These are phyloP conservation scores for Rhizopogon vinicolor DNA, from an alignment of 768 basidiomycete genomes.

Conservation along the genomic window DNA sequence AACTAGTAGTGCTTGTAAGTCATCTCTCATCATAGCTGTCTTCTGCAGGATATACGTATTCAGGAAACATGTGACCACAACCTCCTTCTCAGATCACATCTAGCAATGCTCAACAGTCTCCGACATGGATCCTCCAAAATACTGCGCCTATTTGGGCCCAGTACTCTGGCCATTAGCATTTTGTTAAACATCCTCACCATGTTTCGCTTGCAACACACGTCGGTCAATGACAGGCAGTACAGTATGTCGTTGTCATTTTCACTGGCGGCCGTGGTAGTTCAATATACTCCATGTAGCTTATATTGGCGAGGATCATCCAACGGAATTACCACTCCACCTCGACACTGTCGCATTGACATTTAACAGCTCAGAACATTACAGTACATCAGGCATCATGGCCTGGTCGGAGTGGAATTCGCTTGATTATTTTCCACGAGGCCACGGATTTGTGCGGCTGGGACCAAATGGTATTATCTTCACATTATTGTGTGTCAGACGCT, in stretches of 20 bases:
- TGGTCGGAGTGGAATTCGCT: slow-evolving; percentile 19
- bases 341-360: slow-evolving; percentile 10
- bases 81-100: not conserved
- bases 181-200: not conserved
- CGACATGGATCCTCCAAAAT: too few species aligned
- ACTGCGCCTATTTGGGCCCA: not conserved
- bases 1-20: too few species aligned
- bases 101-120: not conserved
- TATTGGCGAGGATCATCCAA: slow-evolving; percentile 21
- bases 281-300: slow-evolving; percentile 13
- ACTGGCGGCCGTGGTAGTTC: not conserved
- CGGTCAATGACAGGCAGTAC: not conserved
- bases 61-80: not conserved
- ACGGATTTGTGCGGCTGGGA: slow-evolving; percentile 22
- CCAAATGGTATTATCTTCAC: slow-evolving; percentile 6
- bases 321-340: slow-evolving; percentile 11
- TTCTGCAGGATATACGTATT: not conserved
- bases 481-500: not conserved
- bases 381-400: slow-evolving; percentile 12
- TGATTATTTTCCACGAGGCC: slow-evolving; percentile 11
- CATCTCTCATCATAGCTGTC: too few species aligned
- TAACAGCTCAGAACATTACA: slow-evolving; percentile 25
- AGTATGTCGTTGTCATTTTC: not conserved
- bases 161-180: not conserved
- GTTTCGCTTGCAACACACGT: not conserved